Evolutionary conservation across 805 yeast genomes (phyloP), one percentile per base, ranked within the genome.

Genomic region (Starmera dryadoides): DNA sequence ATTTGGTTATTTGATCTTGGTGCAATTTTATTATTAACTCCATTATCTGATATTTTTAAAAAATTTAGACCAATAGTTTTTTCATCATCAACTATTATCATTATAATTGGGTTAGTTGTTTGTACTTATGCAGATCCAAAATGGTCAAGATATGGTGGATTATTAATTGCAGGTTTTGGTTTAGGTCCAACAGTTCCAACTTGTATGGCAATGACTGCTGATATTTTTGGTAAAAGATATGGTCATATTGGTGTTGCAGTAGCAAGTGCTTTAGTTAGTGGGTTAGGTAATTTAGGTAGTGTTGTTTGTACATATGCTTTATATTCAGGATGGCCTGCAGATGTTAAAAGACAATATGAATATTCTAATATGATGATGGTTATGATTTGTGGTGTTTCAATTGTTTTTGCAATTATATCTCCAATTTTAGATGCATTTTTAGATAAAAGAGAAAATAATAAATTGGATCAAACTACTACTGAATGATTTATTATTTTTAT

Each of bases 141-240:
- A 21, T 86, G 96, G 96, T 69, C 74, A 41, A 73, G 76, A 49
- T 86, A 85, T 56, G 94, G 77, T 7, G 96, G 96, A 1, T 66
- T 86, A 38, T 67, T 86, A 44, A 78, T 86, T 53, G 79, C 86
- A 6, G 96, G 96, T 0, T 83, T 80, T 48, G 96, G 96, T 1
- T 69, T 86, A 36, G 96, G 96, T 10, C 93, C 95, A 17, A 86
- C 96, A 0, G 94, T 86, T 12, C 95, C 96, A 21, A 86, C 83
- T 30, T 72, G 80, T 51, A 86, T 86, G 95, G 75, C 95, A 1
- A 76, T 85, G 82, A 62, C 88, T 0, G 77, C 89, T 1, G 89
- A 83, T 51, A 81, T 84, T 35, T 81, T 86, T 64, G 73, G 71
- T 6, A 69, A 73, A 10, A 66, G 73, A 35, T 81, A 86, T 53